These are phyloP conservation scores for Xylariaceae sp. DNA, from an alignment of 2,329 filamentous ascomycete species.

Conservation along the genomic window DNA sequence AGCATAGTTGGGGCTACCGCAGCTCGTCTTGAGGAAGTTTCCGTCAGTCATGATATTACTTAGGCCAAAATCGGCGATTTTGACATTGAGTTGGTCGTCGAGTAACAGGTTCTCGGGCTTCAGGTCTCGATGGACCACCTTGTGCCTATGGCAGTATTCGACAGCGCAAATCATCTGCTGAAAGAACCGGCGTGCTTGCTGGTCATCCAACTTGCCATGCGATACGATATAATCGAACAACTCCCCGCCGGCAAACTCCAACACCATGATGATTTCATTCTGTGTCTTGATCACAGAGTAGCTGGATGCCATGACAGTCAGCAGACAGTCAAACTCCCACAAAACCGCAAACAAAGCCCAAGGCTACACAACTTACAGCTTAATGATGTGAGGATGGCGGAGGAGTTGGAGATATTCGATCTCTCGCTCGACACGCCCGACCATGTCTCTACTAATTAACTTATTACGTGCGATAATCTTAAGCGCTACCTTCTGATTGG, in stretches of 20 bases:
- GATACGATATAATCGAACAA: constrained; percentile 98
- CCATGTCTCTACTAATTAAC: constrained; percentile 95
- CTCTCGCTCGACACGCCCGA: constrained; percentile 92
- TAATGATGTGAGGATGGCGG: constrained; percentile 97
- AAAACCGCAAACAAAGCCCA: not conserved
- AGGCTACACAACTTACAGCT: constrained; percentile 61
- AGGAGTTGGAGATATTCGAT: constrained; percentile 96
- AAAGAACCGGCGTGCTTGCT: constrained; percentile 94
- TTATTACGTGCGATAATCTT: constrained; percentile 98
- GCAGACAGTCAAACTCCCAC: constrained; percentile 12
- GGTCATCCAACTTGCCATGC: constrained; percentile 85
- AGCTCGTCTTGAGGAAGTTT: constrained; percentile 98
- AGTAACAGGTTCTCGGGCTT: constrained; percentile 96
- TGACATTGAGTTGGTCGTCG: constrained; percentile 94
- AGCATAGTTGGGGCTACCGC: constrained; percentile 96
- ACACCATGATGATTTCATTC: constrained; percentile 96
- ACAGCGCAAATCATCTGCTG: constrained; percentile 99
- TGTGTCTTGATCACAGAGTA: constrained; percentile 96
- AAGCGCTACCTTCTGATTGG: constrained; percentile 89
- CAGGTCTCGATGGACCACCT: constrained; percentile 95
- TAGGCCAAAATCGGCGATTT: constrained; percentile 97
- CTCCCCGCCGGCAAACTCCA: constrained; percentile 95
- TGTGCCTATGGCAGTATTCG: constrained; percentile 97
- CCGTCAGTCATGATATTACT: constrained; percentile 99
- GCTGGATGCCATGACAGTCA: constrained; percentile 42